These are phyloP conservation scores for Mycena citricolor DNA, from an alignment of 1,284 basidiomycete genomes.

Conservation along the genomic window DNA sequence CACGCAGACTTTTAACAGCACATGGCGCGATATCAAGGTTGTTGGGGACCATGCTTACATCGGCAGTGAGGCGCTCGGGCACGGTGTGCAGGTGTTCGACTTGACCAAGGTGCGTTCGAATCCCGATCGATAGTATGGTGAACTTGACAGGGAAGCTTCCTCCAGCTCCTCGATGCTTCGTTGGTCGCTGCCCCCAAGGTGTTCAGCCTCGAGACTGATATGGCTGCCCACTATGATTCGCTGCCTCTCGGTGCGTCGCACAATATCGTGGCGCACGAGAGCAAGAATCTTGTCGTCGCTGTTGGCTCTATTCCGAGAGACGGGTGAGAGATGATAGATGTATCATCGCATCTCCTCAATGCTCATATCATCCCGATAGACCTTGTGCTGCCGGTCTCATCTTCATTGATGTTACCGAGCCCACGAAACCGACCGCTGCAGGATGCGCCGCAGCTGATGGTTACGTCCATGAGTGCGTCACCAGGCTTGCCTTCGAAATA, in stretches of 20 bases:
- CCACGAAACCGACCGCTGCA: constrained; percentile 27
- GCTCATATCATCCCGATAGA: not conserved
- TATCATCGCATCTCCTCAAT: not conserved
- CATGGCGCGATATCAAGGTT: constrained; percentile 23
- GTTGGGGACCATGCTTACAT: constrained; percentile 21
- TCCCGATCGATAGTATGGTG: no score
- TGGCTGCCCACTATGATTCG: constrained; percentile 18
- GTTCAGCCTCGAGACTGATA: constrained; percentile 17
- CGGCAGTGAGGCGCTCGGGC: constrained; percentile 19
- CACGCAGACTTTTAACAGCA: constrained; percentile 17
- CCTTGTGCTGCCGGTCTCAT: constrained; percentile 25
- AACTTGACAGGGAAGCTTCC: no score
- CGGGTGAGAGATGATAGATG: constrained; percentile 7
- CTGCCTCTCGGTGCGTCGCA: constrained; percentile 21
- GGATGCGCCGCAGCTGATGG: constrained; percentile 32
- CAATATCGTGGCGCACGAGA: constrained; percentile 20
- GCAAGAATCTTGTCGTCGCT: constrained; percentile 20
- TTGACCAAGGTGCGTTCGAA: constrained; percentile 13
- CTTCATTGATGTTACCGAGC: constrained; percentile 31
- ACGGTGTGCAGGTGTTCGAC: constrained; percentile 23
- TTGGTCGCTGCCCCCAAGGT: constrained; percentile 9
- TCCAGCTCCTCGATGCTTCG: constrained; percentile 18
- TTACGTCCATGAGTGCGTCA: constrained; percentile 31
- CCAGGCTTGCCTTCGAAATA: not conserved
- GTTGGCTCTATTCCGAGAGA: constrained; percentile 18